phyloP scores from a whole-genome alignment of 495 filamentous ascomycete species.

The Aspergillus haitiensis region DNA sequence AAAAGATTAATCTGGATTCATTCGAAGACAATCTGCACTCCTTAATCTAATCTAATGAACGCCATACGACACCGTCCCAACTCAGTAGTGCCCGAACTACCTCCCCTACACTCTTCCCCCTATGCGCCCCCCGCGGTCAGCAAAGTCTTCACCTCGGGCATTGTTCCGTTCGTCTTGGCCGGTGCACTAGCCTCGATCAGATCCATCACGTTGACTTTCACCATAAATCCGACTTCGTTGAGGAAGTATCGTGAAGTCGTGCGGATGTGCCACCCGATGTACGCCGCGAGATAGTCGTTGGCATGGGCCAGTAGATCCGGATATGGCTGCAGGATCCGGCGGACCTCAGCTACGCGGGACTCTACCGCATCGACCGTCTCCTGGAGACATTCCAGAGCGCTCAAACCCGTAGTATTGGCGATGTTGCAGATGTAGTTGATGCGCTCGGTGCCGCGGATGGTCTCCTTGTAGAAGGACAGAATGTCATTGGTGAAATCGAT shows the following conservation, averaged over 20 bases:
- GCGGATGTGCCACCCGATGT: neutral
- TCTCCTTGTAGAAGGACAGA: neutral
- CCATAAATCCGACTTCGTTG: neutral
- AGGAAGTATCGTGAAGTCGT: neutral
- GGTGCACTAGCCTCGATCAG: neutral
- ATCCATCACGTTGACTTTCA: neutral
- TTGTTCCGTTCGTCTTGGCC: neutral
- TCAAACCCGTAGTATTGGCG: neutral
- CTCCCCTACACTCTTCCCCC: neutral
- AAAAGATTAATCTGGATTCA: too few species aligned
- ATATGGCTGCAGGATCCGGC: neutral
- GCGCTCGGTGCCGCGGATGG: neutral
- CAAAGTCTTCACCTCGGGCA: neutral
- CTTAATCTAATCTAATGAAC: neutral
- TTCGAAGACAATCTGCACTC: too few species aligned
- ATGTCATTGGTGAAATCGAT: neutral
- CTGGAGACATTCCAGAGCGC: neutral
- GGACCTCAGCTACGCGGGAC: neutral
- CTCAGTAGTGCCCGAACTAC: neutral
- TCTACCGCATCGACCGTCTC: neutral
- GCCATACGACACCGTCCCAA: neutral
- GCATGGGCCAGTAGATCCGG: neutral
- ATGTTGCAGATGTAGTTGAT: neutral
- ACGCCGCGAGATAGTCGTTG: neutral
- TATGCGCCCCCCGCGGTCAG: neutral